A percentile compares a stretch with the other conserved stretches of the same genome.
Conservation (phyloP, 169 alveolate species). For the Babesia bovis region DNA sequence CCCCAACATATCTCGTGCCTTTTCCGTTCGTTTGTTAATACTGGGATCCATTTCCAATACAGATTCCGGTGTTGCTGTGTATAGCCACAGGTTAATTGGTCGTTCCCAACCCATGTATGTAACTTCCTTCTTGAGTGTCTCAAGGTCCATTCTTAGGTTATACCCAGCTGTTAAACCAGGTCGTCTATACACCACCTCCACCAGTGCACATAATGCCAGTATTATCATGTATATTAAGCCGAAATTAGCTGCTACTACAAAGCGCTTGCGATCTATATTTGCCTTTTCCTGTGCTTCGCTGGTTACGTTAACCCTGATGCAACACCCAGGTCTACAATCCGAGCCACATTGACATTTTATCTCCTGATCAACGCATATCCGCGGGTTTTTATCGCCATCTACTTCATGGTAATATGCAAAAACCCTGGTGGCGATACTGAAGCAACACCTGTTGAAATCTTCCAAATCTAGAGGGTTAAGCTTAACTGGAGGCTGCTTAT, state of each 20-base stretch:
- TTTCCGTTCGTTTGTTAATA: not conserved
- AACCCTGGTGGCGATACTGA: slow-evolving; percentile 11
- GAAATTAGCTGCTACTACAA: not conserved
- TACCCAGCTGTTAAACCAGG: not conserved
- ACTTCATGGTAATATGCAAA: slow-evolving; percentile 5
- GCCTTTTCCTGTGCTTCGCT: not conserved
- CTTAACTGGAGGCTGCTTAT: too few species aligned
- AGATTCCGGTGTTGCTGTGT: not conserved
- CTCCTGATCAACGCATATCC: not conserved
- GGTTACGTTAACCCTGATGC: slow-evolving; percentile 12
- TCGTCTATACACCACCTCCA: not conserved
- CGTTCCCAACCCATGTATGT: not conserved
- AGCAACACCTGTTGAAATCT: slow-evolving; percentile 3
- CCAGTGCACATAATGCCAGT: not conserved
- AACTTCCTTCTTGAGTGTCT: not conserved
- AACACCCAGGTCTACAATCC: slow-evolving; percentile 10
- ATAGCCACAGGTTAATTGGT: not conserved
- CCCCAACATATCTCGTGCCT: not conserved
- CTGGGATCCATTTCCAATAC: not conserved
- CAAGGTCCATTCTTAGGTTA: not conserved
- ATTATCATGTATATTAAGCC: not conserved
- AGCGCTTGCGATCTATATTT: not conserved
- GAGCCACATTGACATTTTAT: not conserved
- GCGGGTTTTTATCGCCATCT: not conserved
- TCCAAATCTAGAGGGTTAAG: not conserved